Evolutionary conservation across 2,329 filamentous ascomycete genomes (phyloP).

Genomic region (Xylaria sp.): DNA sequence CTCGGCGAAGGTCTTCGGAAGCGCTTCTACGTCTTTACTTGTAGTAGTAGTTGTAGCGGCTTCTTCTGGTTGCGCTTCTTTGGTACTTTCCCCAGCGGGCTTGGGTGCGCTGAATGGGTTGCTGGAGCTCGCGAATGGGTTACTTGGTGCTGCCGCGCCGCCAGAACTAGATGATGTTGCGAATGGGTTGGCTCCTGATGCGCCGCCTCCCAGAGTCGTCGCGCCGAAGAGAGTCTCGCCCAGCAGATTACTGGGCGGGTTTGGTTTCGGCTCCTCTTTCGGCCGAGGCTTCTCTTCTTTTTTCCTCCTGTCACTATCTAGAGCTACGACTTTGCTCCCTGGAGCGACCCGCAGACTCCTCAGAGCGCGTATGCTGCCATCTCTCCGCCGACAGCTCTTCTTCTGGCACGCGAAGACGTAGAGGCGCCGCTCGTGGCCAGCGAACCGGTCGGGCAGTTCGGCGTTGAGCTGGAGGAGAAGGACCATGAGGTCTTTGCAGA

Average conservation of each 20-base stretch:
- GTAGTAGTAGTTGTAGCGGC: slow-evolving; percentile 51
- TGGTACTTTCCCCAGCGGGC: slow-evolving; percentile 4
- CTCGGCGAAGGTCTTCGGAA: slow-evolving; percentile 74
- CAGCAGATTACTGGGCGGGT: slow-evolving; percentile 61
- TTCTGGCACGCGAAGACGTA: slow-evolving; percentile 87
- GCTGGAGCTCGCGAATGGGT: slow-evolving; percentile 68
- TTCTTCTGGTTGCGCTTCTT: slow-evolving; percentile 39
- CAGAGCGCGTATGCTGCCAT: slow-evolving; percentile 81
- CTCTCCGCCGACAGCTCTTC: slow-evolving; percentile 81
- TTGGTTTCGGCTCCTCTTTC: slow-evolving; percentile 50
- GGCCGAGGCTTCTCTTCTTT: slow-evolving; percentile 50
- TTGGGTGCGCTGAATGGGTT: slow-evolving; percentile 58
- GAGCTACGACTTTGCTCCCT: slow-evolving; percentile 41
- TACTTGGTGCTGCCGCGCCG: slow-evolving; percentile 52
- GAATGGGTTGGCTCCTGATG: slow-evolving; percentile 67
- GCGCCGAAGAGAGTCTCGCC: slow-evolving; percentile 78
- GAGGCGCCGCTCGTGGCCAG: slow-evolving; percentile 84
- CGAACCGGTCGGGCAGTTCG: slow-evolving; percentile 86
- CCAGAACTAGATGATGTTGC: slow-evolving; percentile 55
- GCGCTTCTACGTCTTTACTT: slow-evolving; percentile 45
- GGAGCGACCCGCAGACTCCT: slow-evolving; percentile 69
- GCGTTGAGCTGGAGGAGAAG: slow-evolving; percentile 91
- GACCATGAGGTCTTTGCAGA: slow-evolving; percentile 85
- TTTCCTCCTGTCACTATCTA: slow-evolving; percentile 50
- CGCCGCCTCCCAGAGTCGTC: slow-evolving; percentile 56